These are phyloP conservation scores for Blakeslea trispora DNA, from an alignment of 371 early-diverging fungal genomes.

Conservation along the genomic window DNA sequence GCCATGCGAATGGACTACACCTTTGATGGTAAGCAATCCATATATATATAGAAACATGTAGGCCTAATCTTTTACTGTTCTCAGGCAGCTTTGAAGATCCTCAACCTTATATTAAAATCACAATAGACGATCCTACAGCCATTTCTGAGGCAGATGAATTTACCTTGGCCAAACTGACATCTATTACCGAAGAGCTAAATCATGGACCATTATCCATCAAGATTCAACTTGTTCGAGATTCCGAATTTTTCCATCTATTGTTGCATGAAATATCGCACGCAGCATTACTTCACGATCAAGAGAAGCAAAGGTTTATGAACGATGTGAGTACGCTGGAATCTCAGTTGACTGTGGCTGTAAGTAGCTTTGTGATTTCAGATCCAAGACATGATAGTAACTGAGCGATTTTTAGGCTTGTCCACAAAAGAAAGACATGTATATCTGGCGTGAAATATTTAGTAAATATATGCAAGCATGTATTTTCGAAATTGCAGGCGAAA, in stretches of 20 bases:
- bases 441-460: conserved; percentile 70
- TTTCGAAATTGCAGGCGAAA: conserved; percentile 50
- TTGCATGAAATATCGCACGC: conserved; percentile 51
- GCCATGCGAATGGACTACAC: conserved; percentile 43
- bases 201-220: conserved; percentile 33
- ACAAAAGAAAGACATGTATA: conserved; percentile 38
- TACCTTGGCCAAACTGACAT: conserved; percentile 19
- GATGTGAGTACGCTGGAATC: neutral
- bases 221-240: conserved; percentile 56
- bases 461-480: conserved; percentile 66
- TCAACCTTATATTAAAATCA: conserved; percentile 41
- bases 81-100: conserved; percentile 36
- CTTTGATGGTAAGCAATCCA: conserved; percentile 39
- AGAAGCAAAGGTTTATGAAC: conserved; percentile 28
- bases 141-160: conserved; percentile 14
- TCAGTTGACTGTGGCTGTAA: neutral
- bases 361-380: no score
- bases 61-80: neutral
- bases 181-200: conserved; percentile 13
- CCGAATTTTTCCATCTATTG: conserved; percentile 59
- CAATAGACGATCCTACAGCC: conserved; percentile 28
- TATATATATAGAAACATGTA: no score
- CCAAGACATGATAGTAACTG: no score
- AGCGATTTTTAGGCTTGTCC: conserved; percentile 13
- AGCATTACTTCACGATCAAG: conserved; percentile 41